These are phyloP conservation scores for Colletotrichum limetticola DNA, from an alignment of 2,329 filamentous ascomycete genomes.

Conservation along the genomic window DNA sequence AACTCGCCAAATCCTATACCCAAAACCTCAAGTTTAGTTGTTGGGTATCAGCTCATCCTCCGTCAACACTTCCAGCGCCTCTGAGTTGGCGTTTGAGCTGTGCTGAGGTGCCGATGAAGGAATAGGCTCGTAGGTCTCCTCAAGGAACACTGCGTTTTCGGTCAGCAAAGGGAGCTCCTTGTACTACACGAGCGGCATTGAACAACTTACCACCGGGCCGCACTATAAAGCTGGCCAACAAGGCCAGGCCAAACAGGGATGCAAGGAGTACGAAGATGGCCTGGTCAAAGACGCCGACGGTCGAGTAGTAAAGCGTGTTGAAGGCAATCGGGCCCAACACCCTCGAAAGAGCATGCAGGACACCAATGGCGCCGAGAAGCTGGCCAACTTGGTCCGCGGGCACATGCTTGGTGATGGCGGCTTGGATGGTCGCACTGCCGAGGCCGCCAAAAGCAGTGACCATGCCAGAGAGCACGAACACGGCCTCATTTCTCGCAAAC, in stretches of 20 bases:
- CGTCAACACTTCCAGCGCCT: constrained; percentile 12
- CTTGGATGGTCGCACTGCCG: constrained; percentile 85
- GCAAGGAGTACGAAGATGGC: constrained; percentile 83
- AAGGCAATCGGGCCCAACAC: constrained; percentile 85
- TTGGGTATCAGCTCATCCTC: constrained; percentile 28
- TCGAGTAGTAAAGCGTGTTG: constrained; percentile 86
- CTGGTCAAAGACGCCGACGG: constrained; percentile 81
- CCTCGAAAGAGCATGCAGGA: constrained; percentile 84
- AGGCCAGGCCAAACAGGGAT: constrained; percentile 72
- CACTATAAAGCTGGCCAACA: constrained; percentile 77
- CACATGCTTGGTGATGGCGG: constrained; percentile 89
- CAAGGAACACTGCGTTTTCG: constrained; percentile 27
- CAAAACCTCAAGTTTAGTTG: constrained; percentile 2
- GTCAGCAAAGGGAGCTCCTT: background rate
- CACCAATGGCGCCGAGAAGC: constrained; percentile 86
- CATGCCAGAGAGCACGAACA: constrained; percentile 79
- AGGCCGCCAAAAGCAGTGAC: constrained; percentile 84
- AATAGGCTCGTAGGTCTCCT: constrained; percentile 24
- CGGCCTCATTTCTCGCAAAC: constrained; percentile 66
- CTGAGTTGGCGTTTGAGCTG: background rate
- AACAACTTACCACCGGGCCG: constrained; percentile 75
- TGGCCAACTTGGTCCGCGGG: constrained; percentile 84
- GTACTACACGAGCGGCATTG: background rate
- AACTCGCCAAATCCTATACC: background rate
- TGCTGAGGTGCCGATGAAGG: background rate